Evolutionary conservation across 139 green algal species (phyloP), one percentile per base, ranked within the genome.

Genomic region (Tetraselmis chui): DNA sequence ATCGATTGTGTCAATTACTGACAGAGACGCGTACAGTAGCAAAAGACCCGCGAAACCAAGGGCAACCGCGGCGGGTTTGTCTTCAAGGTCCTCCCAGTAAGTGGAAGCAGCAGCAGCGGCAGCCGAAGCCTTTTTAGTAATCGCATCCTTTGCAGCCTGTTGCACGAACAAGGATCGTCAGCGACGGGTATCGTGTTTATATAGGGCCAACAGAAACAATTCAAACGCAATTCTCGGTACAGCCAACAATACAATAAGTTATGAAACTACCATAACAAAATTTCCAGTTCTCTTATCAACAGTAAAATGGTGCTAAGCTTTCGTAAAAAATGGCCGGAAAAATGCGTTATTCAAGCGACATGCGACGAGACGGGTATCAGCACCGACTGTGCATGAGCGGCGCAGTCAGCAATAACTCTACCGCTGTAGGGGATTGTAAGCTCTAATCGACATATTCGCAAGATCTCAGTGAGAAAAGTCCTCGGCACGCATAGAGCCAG

Each of bases 61-160:
- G 1, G 76, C 27, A 18, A 88, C 30, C 24, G 82, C 84, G 29
- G 84, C 79, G 27, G 84, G 84, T 81, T 88, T 88, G 81, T 88
- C 84, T 78, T 88, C 84, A 26, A 81, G 83, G 80, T 88, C 75
- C 74, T 88, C 84, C 84, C 84, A 88, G 24, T 30, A 28, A 75
- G 24, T 67, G 11, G 45, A 67, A 25, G 45, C 45, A 5, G 45
- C 45, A 67, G 11, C 18, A 18, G 18, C 45, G 45, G 45, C 45
- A 5, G 45, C 45, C 45, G 5, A 18, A 25, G 45, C 45, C 45
- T 67, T 67, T 18, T 67, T 18, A 5, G 45, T 18, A 5, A 67
- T 18, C 18, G 45, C 45, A 18, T 5, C 18, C 45, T 67, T 67
- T 5, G 5, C 5, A 67, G 18, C 45, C 45, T 67, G 45, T 67